Conservation (phyloP, 208 protist species). For the Leptomonas seymouri region DNA sequence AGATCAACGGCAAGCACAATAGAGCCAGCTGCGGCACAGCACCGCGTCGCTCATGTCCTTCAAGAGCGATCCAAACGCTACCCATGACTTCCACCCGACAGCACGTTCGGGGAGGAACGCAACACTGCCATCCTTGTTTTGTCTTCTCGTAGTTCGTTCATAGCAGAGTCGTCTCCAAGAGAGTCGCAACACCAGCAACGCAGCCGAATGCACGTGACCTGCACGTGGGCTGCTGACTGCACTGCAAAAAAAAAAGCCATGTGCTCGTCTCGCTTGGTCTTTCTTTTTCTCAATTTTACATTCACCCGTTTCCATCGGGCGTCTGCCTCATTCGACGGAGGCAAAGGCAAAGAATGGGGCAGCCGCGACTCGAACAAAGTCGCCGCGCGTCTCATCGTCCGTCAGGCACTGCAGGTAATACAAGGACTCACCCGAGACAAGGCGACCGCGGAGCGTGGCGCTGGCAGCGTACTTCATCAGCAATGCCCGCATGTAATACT, state of each 20-base stretch:
- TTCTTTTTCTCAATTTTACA: not conserved
- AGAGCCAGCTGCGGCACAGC: not conserved
- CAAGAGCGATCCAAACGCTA: too few relatives aligned
- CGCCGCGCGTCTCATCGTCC: constrained; percentile 41
- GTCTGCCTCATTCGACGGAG: not conserved
- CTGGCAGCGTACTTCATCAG: constrained; percentile 53
- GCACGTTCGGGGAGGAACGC: too few relatives aligned
- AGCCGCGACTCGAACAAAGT: constrained; percentile 72
- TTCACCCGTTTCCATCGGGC: not conserved
- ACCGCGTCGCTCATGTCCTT: not conserved
- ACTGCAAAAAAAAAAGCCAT: too few relatives aligned
- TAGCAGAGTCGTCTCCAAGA: too few relatives aligned
- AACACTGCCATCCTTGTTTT: too few relatives aligned
- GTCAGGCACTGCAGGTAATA: constrained; percentile 80
- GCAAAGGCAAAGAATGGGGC: constrained; percentile 52
- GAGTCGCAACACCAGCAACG: too few relatives aligned
- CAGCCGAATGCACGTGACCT: too few relatives aligned
- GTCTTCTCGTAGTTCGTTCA: too few relatives aligned
- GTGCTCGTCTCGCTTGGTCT: too few relatives aligned
- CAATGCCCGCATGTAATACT: constrained; percentile 59
- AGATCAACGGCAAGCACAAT: too few relatives aligned
- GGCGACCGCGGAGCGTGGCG: constrained; percentile 37
- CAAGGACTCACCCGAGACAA: constrained; percentile 46
- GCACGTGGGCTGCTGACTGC: too few relatives aligned
- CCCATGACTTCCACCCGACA: too few relatives aligned